Conservation (phyloP, 768 basidiomycete species). For the Termitomyces sp. region DNA sequence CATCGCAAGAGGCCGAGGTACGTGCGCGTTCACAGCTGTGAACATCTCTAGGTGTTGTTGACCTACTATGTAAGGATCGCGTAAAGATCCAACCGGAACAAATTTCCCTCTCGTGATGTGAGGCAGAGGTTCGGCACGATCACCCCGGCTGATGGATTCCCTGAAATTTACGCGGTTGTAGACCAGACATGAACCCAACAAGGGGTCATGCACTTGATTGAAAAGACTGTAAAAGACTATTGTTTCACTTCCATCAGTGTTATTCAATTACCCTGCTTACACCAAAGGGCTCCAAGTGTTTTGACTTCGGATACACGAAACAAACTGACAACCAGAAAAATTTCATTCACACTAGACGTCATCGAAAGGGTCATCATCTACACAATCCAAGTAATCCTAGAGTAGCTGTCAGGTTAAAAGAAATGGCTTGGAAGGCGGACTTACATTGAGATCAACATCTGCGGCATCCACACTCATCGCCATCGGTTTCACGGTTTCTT, state of each 20-base stretch:
- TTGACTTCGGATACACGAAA: neutral
- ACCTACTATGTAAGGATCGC: too few relatives aligned
- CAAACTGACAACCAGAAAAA: neutral
- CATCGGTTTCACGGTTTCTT: neutral
- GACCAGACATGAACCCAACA: neutral
- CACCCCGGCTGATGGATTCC: neutral
- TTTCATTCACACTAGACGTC: neutral
- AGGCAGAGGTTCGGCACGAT: neutral
- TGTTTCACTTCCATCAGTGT: neutral
- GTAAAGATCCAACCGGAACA: too few relatives aligned
- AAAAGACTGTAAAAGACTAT: too few relatives aligned
- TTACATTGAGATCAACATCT: conserved; percentile 12
- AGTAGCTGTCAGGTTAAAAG: neutral
- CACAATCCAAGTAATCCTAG: conserved; percentile 14
- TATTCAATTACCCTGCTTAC: neutral
- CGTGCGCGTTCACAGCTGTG: neutral
- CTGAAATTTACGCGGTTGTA: too few relatives aligned
- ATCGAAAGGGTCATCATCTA: conserved; percentile 5
- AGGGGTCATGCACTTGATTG: neutral
- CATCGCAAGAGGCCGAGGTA: neutral
- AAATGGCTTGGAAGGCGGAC: neutral
- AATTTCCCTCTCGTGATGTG: neutral
- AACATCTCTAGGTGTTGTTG: neutral
- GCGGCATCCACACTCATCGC: conserved; percentile 10
- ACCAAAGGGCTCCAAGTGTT: too few relatives aligned